phyloP scores from a whole-genome alignment of 2,329 filamentous ascomycete species.

The Penicillium brevicompactum region DNA sequence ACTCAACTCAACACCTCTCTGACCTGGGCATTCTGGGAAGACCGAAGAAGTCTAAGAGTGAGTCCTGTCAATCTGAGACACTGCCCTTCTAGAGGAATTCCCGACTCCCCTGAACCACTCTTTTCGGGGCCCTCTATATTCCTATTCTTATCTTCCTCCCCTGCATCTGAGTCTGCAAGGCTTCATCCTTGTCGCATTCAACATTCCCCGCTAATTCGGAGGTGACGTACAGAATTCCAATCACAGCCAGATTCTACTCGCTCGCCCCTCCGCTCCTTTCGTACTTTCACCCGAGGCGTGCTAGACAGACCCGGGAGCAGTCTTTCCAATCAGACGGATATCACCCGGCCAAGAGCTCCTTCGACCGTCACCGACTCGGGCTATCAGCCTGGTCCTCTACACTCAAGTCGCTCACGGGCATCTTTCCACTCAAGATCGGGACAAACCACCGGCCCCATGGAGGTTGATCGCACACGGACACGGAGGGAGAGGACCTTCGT shows the following conservation, averaged over 20 bases:
- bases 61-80: constrained; percentile 26
- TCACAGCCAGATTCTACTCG: constrained; percentile 36
- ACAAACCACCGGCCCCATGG: constrained; percentile 66
- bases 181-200: background rate
- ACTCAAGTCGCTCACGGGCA: constrained; percentile 35
- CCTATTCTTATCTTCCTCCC: constrained; percentile 11
- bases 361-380: constrained; percentile 26
- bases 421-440: constrained; percentile 43
- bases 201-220: constrained; percentile 26
- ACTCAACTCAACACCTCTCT: constrained; percentile 35
- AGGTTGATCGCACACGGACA: constrained; percentile 74
- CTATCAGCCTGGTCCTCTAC: constrained; percentile 16
- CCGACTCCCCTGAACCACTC: constrained; percentile 2
- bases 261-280: constrained; percentile 34
- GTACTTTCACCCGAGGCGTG: constrained; percentile 30
- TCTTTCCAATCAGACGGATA: constrained; percentile 30
- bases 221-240: constrained; percentile 30
- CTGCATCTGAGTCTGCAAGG: constrained; percentile 4
- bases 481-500: constrained; percentile 93
- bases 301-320: constrained; percentile 34
- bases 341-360: constrained; percentile 27
- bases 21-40: constrained; percentile 40
- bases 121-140: background rate
- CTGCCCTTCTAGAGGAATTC: constrained; percentile 6
- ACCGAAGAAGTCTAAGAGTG: constrained; percentile 35